Conservation (phyloP, 176 grass and related monocot species). For the Oryza meyeriana region DNA sequence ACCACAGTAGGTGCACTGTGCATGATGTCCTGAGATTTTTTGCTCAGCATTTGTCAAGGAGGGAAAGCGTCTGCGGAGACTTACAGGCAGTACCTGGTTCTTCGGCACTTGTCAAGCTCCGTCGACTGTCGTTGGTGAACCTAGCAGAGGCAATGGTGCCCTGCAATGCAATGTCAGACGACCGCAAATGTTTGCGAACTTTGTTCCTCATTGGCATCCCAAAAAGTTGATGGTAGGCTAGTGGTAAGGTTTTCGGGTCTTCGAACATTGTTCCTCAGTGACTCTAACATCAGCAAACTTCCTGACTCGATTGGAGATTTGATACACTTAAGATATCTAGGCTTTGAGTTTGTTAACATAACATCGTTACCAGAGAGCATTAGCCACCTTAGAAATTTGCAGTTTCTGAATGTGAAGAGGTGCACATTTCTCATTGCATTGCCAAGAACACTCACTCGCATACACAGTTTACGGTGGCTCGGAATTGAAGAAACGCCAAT, state of each 20-base stretch:
- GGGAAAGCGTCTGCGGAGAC: background rate
- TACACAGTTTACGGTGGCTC: background rate
- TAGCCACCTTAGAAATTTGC: background rate
- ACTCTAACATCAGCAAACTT: background rate
- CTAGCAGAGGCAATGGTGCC: background rate
- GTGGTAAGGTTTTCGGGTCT: background rate
- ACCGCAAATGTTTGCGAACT: background rate
- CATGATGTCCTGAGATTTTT: too few species aligned
- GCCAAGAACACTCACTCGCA: background rate
- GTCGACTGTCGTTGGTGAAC: background rate
- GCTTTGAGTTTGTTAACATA: background rate
- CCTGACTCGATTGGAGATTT: background rate
- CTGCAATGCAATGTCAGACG: background rate
- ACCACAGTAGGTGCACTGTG: too few species aligned
- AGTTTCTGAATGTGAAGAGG: background rate
- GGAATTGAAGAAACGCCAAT: background rate
- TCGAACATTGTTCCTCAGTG: background rate
- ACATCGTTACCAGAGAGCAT: background rate
- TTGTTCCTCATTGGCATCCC: background rate
- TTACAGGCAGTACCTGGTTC: background rate
- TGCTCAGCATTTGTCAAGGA: background rate
- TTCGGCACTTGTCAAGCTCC: background rate
- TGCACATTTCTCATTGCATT: background rate
- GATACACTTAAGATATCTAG: background rate
- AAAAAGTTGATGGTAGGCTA: background rate